Base-by-base conservation (phyloP, 2,329 filamentous ascomycete species). In the Cordyceps pruinosa region DNA sequence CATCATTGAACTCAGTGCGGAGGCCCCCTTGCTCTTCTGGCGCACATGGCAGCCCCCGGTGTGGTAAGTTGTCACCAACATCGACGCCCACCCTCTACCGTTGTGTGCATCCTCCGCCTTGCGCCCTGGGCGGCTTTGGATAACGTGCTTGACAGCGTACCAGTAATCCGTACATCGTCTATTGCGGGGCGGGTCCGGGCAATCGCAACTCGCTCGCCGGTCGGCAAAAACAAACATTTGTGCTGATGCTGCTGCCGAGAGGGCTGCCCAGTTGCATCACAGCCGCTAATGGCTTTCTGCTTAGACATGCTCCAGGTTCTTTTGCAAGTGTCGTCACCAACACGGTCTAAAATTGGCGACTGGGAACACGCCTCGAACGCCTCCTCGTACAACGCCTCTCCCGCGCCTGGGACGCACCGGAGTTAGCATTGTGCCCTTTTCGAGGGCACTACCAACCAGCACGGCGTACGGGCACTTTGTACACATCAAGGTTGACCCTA, bases 361-460 rank as follows among this genome's bases (percentile, higher is more conserved):
- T 10, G 32, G 21, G n/a, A 46, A 46, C 17, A 35, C 23, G 42
- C 32, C 26, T 46, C 44, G 44, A 46, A 46, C 19, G 32, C 34
- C 52, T 30, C 41, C 23, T 47, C 52, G 42, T 47, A 46, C 52
- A 44, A 55, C 42, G 42, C 52, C 42, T 55, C 42, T 37, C 37
- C 23, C 25, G 50, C 28, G 50, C 28, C 13, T 51, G 48, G 34
- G 12, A 35, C 23, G 21, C 42, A 5, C 51, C 52, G 42, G 52
- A 55, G 52, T 55, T 55, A 48, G 44, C 44, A 55, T 37, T 48
- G 32, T 47, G 42, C 44, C 25, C 32, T 47, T n/a, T 55, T 47
- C 8, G 42, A 55, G 17, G 48, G n/a, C 17, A 13, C 50, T 45
- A n/a, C 17, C 37, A n/a, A n/a, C n/a, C n/a, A n/a, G n/a, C n/a